These are phyloP conservation scores for Hippophae rhamnoides DNA, from an alignment of 306 rosid genomes.

Conservation along the genomic window DNA sequence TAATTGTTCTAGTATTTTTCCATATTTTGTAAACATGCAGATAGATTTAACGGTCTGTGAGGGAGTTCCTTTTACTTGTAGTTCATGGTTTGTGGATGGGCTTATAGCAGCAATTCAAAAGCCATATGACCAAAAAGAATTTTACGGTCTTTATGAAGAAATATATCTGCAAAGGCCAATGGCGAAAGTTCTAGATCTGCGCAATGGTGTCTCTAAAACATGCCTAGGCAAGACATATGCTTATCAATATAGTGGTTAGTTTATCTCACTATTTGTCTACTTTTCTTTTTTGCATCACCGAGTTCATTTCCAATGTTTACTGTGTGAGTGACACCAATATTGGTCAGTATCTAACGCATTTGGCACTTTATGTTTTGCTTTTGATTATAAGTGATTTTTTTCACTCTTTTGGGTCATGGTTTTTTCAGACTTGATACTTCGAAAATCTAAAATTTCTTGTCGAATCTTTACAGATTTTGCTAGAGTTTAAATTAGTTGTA, in stretches of 20 bases:
- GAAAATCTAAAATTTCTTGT: slow-evolving; percentile 12
- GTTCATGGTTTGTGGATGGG: slow-evolving; percentile 37
- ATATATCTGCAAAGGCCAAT: slow-evolving; percentile 13
- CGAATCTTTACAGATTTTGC: slow-evolving; percentile 40
- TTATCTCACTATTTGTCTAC: slow-evolving; percentile 4
- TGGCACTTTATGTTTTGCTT: too few species aligned
- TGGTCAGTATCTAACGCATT: too few species aligned
- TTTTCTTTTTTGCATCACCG: slow-evolving; percentile 6
- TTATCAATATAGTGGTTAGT: slow-evolving; percentile 45
- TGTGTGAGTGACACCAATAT: background rate
- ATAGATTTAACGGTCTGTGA: slow-evolving; percentile 1
- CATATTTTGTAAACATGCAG: slow-evolving; percentile 21
- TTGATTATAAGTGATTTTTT: too few species aligned
- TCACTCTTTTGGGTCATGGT: background rate
- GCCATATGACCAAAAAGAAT: slow-evolving; percentile 46
- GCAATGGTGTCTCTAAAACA: slow-evolving; percentile 18
- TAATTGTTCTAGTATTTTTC: slow-evolving; percentile 17
- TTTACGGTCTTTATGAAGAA: slow-evolving; percentile 2
- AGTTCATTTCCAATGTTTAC: background rate
- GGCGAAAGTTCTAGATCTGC: slow-evolving; percentile 24
- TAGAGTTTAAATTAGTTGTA: slow-evolving; percentile 17
- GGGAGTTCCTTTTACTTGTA: slow-evolving; percentile 8
- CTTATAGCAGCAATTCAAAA: slow-evolving; percentile 44
- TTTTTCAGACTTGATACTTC: background rate
- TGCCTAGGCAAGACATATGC: slow-evolving; percentile 39